A percentile compares a stretch with the other conserved stretches of the same genome.
These are phyloP conservation scores for Conringia planisiliqua DNA, from an alignment of 345 rosid genomes.

Conservation along the genomic window DNA sequence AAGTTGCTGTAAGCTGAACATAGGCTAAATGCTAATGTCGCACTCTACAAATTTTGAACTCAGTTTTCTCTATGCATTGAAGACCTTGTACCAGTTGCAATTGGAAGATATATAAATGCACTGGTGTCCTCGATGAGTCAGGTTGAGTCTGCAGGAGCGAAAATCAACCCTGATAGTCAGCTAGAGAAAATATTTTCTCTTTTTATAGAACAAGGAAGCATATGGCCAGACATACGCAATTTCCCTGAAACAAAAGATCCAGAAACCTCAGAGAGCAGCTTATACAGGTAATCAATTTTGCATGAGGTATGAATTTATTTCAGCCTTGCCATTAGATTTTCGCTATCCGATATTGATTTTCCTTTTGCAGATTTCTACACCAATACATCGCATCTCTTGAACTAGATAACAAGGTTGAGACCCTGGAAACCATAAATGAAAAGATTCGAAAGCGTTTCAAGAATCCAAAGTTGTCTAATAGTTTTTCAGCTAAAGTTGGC, in stretches of 20 bases:
- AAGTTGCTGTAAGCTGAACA: slow-evolving; percentile 6
- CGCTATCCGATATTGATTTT: neutral
- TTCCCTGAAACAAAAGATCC: slow-evolving; percentile 64
- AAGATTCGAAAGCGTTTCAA: slow-evolving; percentile 86
- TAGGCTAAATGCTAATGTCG: slow-evolving; percentile 16
- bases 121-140: slow-evolving; percentile 60
- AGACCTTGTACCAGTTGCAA: slow-evolving; percentile 85
- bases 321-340: slow-evolving; percentile 8
- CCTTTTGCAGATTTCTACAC: slow-evolving; percentile 66
- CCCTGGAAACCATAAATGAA: slow-evolving; percentile 81
- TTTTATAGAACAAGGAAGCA: slow-evolving; percentile 88
- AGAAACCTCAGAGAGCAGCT: slow-evolving; percentile 66
- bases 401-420: slow-evolving; percentile 71
- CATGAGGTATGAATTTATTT: slow-evolving; percentile 11
- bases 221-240: slow-evolving; percentile 85
- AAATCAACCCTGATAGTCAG: slow-evolving; percentile 46
- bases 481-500: slow-evolving; percentile 79
- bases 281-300: slow-evolving; percentile 63
- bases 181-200: slow-evolving; percentile 83
- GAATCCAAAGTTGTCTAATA: slow-evolving; percentile 80
- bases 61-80: slow-evolving; percentile 93
- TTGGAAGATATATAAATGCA: slow-evolving; percentile 79
- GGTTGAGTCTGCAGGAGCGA: slow-evolving; percentile 40
- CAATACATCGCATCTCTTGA: slow-evolving; percentile 58
- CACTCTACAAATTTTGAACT: slow-evolving; percentile 16